Evolutionary conservation across 202 grass and related monocot species (phyloP), one percentile per base, ranked within the genome.

Genomic region (Panicum hallii): DNA sequence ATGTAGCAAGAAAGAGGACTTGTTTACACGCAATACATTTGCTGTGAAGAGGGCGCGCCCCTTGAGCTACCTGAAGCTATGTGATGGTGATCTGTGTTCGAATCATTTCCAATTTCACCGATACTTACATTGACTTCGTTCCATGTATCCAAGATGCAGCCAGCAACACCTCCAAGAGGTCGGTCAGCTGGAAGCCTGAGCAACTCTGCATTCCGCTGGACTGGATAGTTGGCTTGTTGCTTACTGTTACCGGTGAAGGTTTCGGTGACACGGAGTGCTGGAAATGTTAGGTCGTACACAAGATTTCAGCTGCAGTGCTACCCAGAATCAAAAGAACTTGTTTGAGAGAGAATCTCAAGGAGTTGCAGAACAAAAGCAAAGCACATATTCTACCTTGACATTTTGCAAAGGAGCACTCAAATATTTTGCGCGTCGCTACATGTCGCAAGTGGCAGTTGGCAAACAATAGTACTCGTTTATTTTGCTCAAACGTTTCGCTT

Each of bases 1-100:
- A 58, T 81, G 81, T 81, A 85, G 85, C 64, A 77, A 80, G 84
- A 70, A 86, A 84, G 20, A 62, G 43, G 20, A 63, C 42, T 75
- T 8, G 61, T 50, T 67, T 89, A 86, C 72, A 82, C 10, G 45
- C 56, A 77, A 84, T 80, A 50, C 63, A 79, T 72, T 74, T 84
- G 66, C 80, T 56, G 67, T 47, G 57, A 50, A 22, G 30, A 85
- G 81, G 70, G 23, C 52, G 20, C 1, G 36, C 4, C 68, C 74
- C 74, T 83, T 67, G 47, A 82, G 58, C 74, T 83, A 38, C 41
- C 5, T 38, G 67, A 45, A 57, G 64, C 14, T 58, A 2, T 30
- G 14, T 11, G 36, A 69, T 5, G 11, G 22, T 63, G 26, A 11
- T 74, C 26, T 47, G 16, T 88, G 56, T 64, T 82, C 7, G 1